Percentiles rank a stretch among this genome's conserved stretches.
These are phyloP conservation scores for Clathrospora elynae DNA, from an alignment of 2,329 filamentous ascomycete species.

Conservation along the genomic window DNA sequence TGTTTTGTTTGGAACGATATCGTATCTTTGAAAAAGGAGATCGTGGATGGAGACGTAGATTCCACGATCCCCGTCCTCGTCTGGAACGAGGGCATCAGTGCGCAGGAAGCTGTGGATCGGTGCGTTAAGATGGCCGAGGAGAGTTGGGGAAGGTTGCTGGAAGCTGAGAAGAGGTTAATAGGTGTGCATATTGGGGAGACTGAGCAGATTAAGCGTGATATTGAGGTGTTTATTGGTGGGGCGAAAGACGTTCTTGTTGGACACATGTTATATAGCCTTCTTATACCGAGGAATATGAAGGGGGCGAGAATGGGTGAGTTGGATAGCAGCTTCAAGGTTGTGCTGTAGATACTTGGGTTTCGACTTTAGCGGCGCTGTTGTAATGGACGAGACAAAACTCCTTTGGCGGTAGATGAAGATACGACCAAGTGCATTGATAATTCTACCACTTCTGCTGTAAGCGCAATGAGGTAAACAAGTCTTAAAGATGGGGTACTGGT, in stretches of 20 bases:
- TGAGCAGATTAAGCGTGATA: slow-evolving; percentile 7
- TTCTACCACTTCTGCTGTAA: too few relatives aligned
- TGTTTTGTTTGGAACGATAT: slow-evolving; percentile 19
- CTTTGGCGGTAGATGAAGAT: too few relatives aligned
- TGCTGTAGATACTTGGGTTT: too few relatives aligned
- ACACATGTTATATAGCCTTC: slow-evolving; percentile 19
- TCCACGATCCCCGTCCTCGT: slow-evolving; percentile 18
- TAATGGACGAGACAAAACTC: too few relatives aligned
- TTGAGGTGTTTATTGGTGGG: slow-evolving; percentile 8
- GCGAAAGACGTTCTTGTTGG: slow-evolving; percentile 17
- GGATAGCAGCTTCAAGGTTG: too few relatives aligned
- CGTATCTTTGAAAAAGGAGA: slow-evolving; percentile 18
- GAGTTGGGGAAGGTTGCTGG: slow-evolving; percentile 9
- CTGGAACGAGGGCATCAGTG: slow-evolving; percentile 15
- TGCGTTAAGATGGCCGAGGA: slow-evolving; percentile 11
- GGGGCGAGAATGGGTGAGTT: too few relatives aligned
- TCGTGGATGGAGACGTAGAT: slow-evolving; percentile 13
- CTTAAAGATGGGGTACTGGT: too few relatives aligned
- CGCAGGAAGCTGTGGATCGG: slow-evolving; percentile 14
- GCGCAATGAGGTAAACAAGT: too few relatives aligned
- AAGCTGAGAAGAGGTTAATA: slow-evolving; percentile 7
- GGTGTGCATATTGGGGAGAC: slow-evolving; percentile 2
- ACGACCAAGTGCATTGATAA: too few relatives aligned
- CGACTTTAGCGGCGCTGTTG: too few relatives aligned
- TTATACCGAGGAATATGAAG: too few relatives aligned